These are phyloP conservation scores for Pachysolen tannophilus DNA, from an alignment of 805 yeast genomes.

Conservation along the genomic window DNA sequence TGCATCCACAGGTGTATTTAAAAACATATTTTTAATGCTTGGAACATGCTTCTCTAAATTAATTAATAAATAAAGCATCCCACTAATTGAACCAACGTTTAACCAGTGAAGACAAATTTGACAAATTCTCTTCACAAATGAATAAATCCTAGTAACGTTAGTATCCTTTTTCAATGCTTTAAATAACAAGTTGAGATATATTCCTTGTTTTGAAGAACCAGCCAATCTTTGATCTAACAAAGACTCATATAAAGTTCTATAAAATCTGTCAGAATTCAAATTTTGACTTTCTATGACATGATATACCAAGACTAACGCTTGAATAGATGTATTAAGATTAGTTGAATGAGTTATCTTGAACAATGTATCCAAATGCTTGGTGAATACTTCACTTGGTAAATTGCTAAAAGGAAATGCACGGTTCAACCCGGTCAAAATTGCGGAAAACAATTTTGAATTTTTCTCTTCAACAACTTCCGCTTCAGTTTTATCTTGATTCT, in stretches of 20 bases:
- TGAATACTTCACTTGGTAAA: constrained; percentile 61
- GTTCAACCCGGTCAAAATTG: constrained; percentile 88
- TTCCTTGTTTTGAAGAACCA: constrained; percentile 86
- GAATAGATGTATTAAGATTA: constrained; percentile 89
- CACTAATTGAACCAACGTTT: constrained; percentile 80
- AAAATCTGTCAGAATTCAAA: constrained; percentile 60
- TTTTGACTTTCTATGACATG: constrained; percentile 64
- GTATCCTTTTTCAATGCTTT: constrained; percentile 73
- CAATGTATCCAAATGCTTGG: constrained; percentile 72
- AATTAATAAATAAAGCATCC: constrained; percentile 67
- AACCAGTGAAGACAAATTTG: constrained; percentile 84
- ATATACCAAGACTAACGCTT: constrained; percentile 78
- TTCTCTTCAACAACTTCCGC: constrained; percentile 68
- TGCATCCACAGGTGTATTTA: constrained; percentile 44
- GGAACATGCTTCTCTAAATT: constrained; percentile 63
- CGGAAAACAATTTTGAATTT: constrained; percentile 77
- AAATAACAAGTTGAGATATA: constrained; percentile 79
- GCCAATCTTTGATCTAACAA: constrained; percentile 77
- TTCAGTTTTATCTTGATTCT: constrained; percentile 50
- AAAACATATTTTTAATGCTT: constrained; percentile 54
- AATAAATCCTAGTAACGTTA: constrained; percentile 58
- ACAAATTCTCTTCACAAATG: constrained; percentile 84
- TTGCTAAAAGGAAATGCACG: constrained; percentile 92
- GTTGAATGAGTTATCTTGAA: constrained; percentile 90
- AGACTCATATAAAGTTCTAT: constrained; percentile 83